Evolutionary conservation across 768 basidiomycete species (phyloP), one percentile per base, ranked within the genome.

Genomic region (Pleurotus sapidus): DNA sequence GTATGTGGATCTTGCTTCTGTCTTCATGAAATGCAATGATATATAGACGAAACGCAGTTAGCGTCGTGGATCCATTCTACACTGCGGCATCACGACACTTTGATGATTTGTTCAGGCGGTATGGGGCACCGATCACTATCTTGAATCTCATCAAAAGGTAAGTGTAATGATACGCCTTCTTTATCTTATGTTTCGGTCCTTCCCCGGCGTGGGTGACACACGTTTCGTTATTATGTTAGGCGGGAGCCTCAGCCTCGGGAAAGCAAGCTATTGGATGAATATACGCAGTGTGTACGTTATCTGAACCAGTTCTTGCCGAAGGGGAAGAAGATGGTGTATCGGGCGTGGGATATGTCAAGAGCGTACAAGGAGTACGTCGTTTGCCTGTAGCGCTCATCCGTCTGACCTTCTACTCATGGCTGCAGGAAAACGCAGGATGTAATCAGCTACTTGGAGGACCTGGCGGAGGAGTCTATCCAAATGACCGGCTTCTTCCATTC

Each of bases 401-500:
- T 23, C 24, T 42, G 24, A 2, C 46, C 3, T 4, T 46, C 50
- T 63, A 37, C 45, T 30, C 8, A 2, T 20, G 20, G 30, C 34
- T 45, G 9, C 39, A 96, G 94, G 74, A 95, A 95, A 67, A 93
- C 90, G 5, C 91, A 94, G 67, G 96, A 98, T 65, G 95, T 98
- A 8, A 97, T 97, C 63, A 91, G 93, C 58, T 93, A 95, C 57
- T 77, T 98, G 30, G 94, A 97, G 67, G 95, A 98, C 61, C 82
- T 96, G 46, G 97, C 95, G 0, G 94, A 98, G 67, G 93, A 97
- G 67, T 88, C 88, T 1, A 88, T 98, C 57, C 87, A 91, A 65
- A 84, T 86, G 74, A 98, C 96, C 0, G 84, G 89, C 4, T 96
- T 98, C 75, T 99, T 98, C 72, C 97, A 98, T 68, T 90, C 95